Conservation (phyloP, 345 rosid genomes). For the Camelina sativa region DNA sequence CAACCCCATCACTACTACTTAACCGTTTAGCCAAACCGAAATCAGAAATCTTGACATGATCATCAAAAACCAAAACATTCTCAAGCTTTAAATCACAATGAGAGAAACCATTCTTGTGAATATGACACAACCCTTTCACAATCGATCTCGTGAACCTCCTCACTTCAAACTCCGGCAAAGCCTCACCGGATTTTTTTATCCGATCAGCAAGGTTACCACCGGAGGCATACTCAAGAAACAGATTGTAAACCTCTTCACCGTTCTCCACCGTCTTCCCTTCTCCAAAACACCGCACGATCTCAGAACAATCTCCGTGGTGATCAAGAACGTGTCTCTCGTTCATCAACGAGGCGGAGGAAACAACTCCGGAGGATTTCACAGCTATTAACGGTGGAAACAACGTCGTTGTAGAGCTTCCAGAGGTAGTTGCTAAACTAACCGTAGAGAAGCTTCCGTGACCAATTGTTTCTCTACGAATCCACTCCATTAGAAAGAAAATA, state of each 20-base stretch:
- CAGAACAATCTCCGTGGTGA: slow-evolving; percentile 50
- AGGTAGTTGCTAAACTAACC: slow-evolving; percentile 58
- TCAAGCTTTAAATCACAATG: slow-evolving; percentile 73
- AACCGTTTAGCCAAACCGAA: slow-evolving; percentile 66
- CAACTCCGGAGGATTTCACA: slow-evolving; percentile 64
- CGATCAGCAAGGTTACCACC: slow-evolving; percentile 60
- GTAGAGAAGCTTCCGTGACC: slow-evolving; percentile 75
- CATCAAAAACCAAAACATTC: slow-evolving; percentile 58
- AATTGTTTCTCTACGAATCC: slow-evolving; percentile 65
- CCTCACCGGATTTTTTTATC: slow-evolving; percentile 46
- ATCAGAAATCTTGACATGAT: slow-evolving; percentile 61
- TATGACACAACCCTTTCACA: slow-evolving; percentile 58
- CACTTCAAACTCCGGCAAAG: slow-evolving; percentile 56
- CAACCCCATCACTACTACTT: slow-evolving; percentile 6
- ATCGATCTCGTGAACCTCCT: slow-evolving; percentile 53
- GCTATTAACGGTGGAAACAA: slow-evolving; percentile 59
- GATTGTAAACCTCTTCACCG: slow-evolving; percentile 56
- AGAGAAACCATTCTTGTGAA: slow-evolving; percentile 63
- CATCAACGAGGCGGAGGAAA: slow-evolving; percentile 47
- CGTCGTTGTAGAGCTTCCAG: not conserved
- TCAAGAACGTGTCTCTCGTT: slow-evolving; percentile 59
- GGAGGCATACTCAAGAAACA: slow-evolving; percentile 72
- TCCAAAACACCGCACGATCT: slow-evolving; percentile 66
- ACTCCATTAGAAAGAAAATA: slow-evolving; percentile 45
- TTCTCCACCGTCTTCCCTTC: slow-evolving; percentile 48